Evolutionary conservation across 2,329 filamentous ascomycete genomes (phyloP), one percentile per base, ranked within the genome.

Genomic region (Sclerotinia glacialis): DNA sequence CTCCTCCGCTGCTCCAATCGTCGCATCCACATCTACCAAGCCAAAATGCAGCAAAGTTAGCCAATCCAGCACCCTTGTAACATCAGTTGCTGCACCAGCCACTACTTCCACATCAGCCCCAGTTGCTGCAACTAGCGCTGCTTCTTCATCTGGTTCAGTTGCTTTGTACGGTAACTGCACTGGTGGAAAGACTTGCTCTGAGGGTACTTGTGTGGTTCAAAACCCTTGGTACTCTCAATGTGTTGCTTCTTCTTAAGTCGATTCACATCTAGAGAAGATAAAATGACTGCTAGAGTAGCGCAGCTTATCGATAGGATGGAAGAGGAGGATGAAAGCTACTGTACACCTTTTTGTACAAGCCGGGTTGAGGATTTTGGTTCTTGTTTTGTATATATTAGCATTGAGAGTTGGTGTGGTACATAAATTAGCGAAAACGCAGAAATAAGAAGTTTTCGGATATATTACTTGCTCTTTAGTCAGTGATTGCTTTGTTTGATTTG

Each of bases 171-270:
- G 44, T 5, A 60, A 60, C n/a, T 60, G 58, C 44, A 18, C 21
- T 49, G 58, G 58, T 21, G 58, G 58, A 23, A 49, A 60, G 44
- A 49, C 58, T 1, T 60, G 58, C 58, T 34, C 58, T 23, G 44
- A 60, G 28, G 58, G 58, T n/a, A 60, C 12, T 6, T 60, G 58
- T 47, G 44, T 49, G 2, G 58, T 3, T 34, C 58, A 60, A 21
- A 60, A 60, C 1, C 12, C 2, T 0, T 60, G 16, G 28, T 60
- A 60, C 28, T 49, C 58, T 16, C 58, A 60, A 49, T 60, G 58
- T 47, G 12, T 60, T 37, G 31, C 52, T 54, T 54, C 50, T 31
- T 53, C 52, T 37, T 54, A 54, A 54, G 31, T 34, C 12, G 52
- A 14, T 53, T 16, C 52, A 54, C 37, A 40, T 40, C 37, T 40